Conservation (phyloP, 1,139 yeast species). For the Petasospora fabianii region DNA sequence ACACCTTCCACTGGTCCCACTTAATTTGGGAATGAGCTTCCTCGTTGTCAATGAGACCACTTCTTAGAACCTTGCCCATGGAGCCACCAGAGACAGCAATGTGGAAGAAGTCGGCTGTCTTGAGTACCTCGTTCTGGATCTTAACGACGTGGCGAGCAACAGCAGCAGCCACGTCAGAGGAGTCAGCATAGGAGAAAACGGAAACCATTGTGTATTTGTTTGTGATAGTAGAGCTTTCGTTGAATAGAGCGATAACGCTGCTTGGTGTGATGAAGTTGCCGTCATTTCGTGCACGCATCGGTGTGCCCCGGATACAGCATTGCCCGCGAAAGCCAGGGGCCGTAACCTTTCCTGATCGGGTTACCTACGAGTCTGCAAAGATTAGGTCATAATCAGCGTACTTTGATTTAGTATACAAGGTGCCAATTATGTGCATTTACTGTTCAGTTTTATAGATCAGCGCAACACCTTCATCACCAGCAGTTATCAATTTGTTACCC, state of each 20-base stretch:
- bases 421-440: no score
- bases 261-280: background rate
- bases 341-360: no score
- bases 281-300: no score
- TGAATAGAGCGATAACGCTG: background rate
- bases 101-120: conserved; percentile 43
- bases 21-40: conserved; percentile 49
- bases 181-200: conserved; percentile 51
- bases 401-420: no score
- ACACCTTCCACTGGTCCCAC: conserved; percentile 93
- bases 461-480: conserved; percentile 98
- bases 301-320: no score
- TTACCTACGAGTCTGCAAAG: no score
- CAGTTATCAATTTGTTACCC: conserved; percentile 74
- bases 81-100: conserved; percentile 93
- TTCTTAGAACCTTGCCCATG: conserved; percentile 68
- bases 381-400: no score
- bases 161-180: conserved; percentile 54
- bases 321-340: no score
- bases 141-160: conserved; percentile 52
- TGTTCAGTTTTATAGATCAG: conserved; percentile 50
- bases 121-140: conserved; percentile 52
- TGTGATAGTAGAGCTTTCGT: no score
- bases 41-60: conserved; percentile 60
- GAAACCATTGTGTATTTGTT: conserved; percentile 36